Evolutionary conservation across 1,284 basidiomycete genomes (phyloP), one percentile per base, ranked within the genome.

Genomic region (Trichosporon sp.): DNA sequence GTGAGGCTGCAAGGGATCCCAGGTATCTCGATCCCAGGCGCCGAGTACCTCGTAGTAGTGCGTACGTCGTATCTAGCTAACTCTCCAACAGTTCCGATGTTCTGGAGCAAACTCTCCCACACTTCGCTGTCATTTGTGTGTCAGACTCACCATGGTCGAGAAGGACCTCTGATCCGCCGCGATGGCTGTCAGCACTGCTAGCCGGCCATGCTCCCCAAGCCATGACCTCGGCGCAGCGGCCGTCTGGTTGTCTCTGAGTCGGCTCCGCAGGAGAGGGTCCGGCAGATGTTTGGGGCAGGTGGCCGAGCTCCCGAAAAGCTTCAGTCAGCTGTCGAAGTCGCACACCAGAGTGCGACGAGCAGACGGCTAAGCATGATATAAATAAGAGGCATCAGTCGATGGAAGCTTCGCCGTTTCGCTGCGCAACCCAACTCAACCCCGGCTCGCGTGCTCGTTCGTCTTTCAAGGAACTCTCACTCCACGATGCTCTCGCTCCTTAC

Each of bases 31-130:
- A 21, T 5, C 16, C 1, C 16, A 4, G 4, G 16, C 40, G 16
- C 16, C 16, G 38, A 4, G 43, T 46, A 46, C 43, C 14, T 46
- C 43, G 5, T 0, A 4, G 43, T n/a, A 46, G 43, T 46, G 43
- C 43, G 43, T 46, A 46, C 43, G 6, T 46, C 43, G 40, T 12
- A 46, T 46, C 43, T 46, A 46, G 43, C 43, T 46, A 46, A 46
- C 43, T 46, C 43, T 46, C 43, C 43, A 46, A 46, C 43, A 46
- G 43, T 46, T 46, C 43, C 51, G 21, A 54, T 21, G 51, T n/a
- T 54, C 51, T 54, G 51, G 51, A 54, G 21, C 51, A 54, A 54
- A 54, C 51, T 26, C 51, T 54, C 51, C 19, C 51, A 54, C 43
- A 26, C 19, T 26, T 10, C 5, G 21, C 19, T 19, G 7, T 21